Percentiles rank a stretch among this genome's conserved stretches.
Conservation (phyloP, 2,329 filamentous ascomycete species). For the Metarhizium guizhouense region DNA sequence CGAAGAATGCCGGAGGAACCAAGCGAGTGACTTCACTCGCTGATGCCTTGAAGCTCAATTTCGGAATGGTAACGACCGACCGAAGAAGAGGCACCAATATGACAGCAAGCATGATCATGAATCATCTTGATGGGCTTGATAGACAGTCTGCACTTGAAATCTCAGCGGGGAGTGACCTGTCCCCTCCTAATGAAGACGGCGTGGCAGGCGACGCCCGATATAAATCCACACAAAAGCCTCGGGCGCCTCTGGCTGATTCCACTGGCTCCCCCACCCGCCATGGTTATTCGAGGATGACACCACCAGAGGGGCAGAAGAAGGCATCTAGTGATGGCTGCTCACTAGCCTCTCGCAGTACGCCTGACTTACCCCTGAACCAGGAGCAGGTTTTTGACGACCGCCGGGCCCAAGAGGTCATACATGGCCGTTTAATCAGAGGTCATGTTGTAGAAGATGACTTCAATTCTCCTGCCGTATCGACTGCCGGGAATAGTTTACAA, state of each 20-base stretch:
- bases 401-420: conserved; percentile 81
- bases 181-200: conserved; percentile 10
- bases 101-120: conserved; percentile 71
- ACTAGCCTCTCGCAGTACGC: conserved; percentile 16
- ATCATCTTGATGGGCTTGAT: conserved; percentile 53
- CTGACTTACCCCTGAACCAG: conserved; percentile 22
- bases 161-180: conserved; percentile 12
- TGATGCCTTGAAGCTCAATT: conserved; percentile 93
- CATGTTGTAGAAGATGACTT: conserved; percentile 94
- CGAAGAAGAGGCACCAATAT: conserved; percentile 60
- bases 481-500: conserved; percentile 53
- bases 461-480: conserved; percentile 65
- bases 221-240: conserved; percentile 9
- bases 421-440: conserved; percentile 82
- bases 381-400: conserved; percentile 62
- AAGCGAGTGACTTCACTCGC: conserved; percentile 95
- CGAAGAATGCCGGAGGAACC: conserved; percentile 94
- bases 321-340: conserved; percentile 9
- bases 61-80: conserved; percentile 90
- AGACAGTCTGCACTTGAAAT: conserved; percentile 34
- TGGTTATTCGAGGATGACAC: conserved; percentile 14
- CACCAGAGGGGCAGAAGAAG: conserved; percentile 6
- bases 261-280: conserved; percentile 33
- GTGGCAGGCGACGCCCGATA: conserved; percentile 12
- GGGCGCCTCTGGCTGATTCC: conserved; percentile 25